Conservation (phyloP, 768 basidiomycete genomes). For the Tylopilus plumbeoviolaceoides region DNA sequence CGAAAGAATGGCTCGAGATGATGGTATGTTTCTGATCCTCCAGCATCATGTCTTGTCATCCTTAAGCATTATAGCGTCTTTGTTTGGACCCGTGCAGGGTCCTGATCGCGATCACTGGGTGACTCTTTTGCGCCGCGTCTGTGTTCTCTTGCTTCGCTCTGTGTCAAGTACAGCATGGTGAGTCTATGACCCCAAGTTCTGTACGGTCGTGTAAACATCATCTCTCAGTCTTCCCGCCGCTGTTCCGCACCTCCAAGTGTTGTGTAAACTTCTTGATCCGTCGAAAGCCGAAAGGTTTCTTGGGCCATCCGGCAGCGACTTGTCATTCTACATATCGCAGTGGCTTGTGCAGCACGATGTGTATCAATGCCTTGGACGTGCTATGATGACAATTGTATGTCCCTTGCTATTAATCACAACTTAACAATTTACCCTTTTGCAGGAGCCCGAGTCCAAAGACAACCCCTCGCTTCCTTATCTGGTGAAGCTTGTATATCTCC, state of each 20-base stretch:
- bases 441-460: constrained; percentile 59
- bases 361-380: constrained; percentile 31
- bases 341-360: constrained; percentile 48
- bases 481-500: constrained; percentile 26
- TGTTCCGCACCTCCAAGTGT: constrained; percentile 44
- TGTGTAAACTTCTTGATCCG: constrained; percentile 44
- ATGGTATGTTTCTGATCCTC: constrained; percentile 13
- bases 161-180: constrained; percentile 49
- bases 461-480: constrained; percentile 26
- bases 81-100: constrained; percentile 39
- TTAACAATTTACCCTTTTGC: not conserved
- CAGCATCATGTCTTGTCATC: not conserved
- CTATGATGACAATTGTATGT: constrained; percentile 44
- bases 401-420: not conserved
- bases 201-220: not conserved
- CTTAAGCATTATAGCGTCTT: constrained; percentile 28
- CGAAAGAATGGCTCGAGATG: constrained; percentile 14
- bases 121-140: constrained; percentile 50
- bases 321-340: constrained; percentile 34
- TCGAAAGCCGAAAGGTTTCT: constrained; percentile 3
- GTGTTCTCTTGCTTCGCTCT: constrained; percentile 49
- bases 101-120: constrained; percentile 50
- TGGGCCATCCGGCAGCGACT: constrained; percentile 30
- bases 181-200: constrained; percentile 19
- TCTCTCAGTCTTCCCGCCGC: constrained; percentile 45